Evolutionary conservation across 805 yeast genomes (phyloP).

Genomic region (Saturnispora besseyi): DNA sequence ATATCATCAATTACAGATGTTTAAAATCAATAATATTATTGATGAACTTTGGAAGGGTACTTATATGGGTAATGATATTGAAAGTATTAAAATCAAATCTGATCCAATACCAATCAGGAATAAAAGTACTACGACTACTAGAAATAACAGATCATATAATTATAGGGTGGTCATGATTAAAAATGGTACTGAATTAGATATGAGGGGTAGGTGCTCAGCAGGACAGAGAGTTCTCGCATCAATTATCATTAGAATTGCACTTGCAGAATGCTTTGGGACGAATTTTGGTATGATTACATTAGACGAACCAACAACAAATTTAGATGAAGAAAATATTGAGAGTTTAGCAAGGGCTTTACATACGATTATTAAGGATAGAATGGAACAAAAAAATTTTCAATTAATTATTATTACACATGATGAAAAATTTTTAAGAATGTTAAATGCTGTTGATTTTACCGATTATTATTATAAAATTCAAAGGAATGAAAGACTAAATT

Average conservation of each 20-base stretch:
- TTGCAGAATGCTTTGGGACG: slow-evolving; percentile 91
- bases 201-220: slow-evolving; percentile 98
- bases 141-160: slow-evolving; percentile 61
- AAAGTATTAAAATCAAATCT: slow-evolving; percentile 75
- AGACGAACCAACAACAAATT: slow-evolving; percentile 96
- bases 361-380: slow-evolving; percentile 64
- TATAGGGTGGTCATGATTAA: slow-evolving; percentile 94
- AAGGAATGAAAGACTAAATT: slow-evolving; percentile 73
- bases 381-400: slow-evolving; percentile 80
- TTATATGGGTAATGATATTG: slow-evolving; percentile 92
- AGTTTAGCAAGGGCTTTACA: slow-evolving; percentile 76
- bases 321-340: slow-evolving; percentile 83
- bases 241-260: slow-evolving; percentile 79
- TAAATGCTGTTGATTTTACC: slow-evolving; percentile 78
- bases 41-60: slow-evolving; percentile 93
- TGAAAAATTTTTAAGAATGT: slow-evolving; percentile 75
- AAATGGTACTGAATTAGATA: slow-evolving; percentile 84
- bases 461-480: slow-evolving; percentile 79
- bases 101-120: slow-evolving; percentile 51
- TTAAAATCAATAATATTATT: slow-evolving; percentile 76
- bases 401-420: slow-evolving; percentile 94
- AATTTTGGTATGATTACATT: slow-evolving; percentile 93
- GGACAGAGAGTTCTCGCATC: slow-evolving; percentile 95
- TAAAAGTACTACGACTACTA: slow-evolving; percentile 18
- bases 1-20: slow-evolving; percentile 85